Evolutionary conservation across 768 basidiomycete genomes (phyloP).

Genomic region (Pisolithus sp.): DNA sequence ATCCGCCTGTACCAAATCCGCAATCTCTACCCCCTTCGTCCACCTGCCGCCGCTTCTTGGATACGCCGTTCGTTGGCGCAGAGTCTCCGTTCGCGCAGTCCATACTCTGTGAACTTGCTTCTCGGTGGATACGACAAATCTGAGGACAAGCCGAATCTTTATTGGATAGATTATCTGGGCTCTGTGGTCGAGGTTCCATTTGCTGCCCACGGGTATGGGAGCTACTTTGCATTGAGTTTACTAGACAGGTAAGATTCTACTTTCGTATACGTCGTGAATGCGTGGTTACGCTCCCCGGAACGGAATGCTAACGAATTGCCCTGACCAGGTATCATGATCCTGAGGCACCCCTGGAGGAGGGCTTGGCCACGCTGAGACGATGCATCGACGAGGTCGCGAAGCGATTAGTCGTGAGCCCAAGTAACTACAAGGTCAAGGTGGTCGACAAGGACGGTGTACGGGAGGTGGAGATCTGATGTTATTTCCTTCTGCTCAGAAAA

Average conservation of each 20-base stretch:
- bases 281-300: neutral
- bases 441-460: slow-evolving; percentile 90
- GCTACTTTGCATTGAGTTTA: slow-evolving; percentile 87
- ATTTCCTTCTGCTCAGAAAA: neutral
- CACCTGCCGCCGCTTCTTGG: slow-evolving; percentile 91
- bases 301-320: slow-evolving; percentile 2
- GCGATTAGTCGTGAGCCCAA: slow-evolving; percentile 72
- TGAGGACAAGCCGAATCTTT: slow-evolving; percentile 64
- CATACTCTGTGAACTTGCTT: slow-evolving; percentile 89
- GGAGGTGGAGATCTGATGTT: slow-evolving; percentile 62
- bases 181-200: slow-evolving; percentile 86
- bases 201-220: slow-evolving; percentile 92
- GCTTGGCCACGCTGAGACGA: slow-evolving; percentile 72
- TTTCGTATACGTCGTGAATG: neutral
- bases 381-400: slow-evolving; percentile 88
- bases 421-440: slow-evolving; percentile 81
- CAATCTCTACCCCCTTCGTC: slow-evolving; percentile 83
- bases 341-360: slow-evolving; percentile 78
- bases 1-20: slow-evolving; percentile 95
- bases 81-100: slow-evolving; percentile 78
- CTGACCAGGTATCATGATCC: slow-evolving; percentile 79
- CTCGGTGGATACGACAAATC: slow-evolving; percentile 89
- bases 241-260: slow-evolving; percentile 67
- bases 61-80: slow-evolving; percentile 86
- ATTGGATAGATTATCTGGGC: slow-evolving; percentile 96